A percentile compares a stretch with the other conserved stretches of the same genome.
Evolutionary conservation across 345 rosid species (phyloP).

Genomic region (Brassica juncea): DNA sequence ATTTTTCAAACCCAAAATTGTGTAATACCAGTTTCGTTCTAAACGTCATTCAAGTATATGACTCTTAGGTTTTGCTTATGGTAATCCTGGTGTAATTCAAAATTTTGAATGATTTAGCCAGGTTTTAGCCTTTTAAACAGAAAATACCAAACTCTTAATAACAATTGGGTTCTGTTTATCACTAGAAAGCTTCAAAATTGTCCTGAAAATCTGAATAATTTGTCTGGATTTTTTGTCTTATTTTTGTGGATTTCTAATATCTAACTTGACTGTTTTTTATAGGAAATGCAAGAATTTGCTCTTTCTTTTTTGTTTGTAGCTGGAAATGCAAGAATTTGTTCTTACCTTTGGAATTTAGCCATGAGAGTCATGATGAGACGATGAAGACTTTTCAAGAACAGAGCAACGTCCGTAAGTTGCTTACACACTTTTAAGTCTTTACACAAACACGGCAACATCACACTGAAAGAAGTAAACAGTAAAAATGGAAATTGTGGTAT

Average conservation of each 20-base stretch:
- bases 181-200: neutral
- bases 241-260: neutral
- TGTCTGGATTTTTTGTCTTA: neutral
- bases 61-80: neutral
- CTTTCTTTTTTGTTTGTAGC: neutral
- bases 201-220: neutral
- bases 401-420: neutral
- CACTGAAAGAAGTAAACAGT: no score
- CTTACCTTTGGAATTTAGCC: slow-evolving; percentile 31
- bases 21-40: neutral
- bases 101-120: neutral
- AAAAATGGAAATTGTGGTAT: no score
- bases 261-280: slow-evolving; percentile 18
- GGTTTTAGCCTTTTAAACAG: neutral
- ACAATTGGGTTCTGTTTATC: neutral
- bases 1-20: neutral
- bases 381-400: slow-evolving; percentile 30
- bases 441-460: no score
- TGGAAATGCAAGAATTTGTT: slow-evolving; percentile 33
- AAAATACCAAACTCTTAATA: neutral
- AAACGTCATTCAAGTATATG: neutral
- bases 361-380: slow-evolving; percentile 16
- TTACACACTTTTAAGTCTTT: no score
- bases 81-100: neutral
- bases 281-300: slow-evolving; percentile 33